These are phyloP conservation scores for Sugiyamaella qingdaonensis DNA, from an alignment of 805 yeast species.

Conservation along the genomic window DNA sequence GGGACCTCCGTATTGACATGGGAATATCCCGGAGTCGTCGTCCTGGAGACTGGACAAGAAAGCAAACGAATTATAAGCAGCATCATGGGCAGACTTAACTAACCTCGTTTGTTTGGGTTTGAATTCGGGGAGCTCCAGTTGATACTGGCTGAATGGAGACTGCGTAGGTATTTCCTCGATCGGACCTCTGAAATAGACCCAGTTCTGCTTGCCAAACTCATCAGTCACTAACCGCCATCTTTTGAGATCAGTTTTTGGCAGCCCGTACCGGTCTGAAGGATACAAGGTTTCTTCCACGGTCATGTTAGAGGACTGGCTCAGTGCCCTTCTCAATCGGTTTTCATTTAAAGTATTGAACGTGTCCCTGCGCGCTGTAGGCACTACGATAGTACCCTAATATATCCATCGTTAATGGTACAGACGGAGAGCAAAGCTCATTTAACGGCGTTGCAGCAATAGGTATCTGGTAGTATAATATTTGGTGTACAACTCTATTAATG, in stretches of 20 bases:
- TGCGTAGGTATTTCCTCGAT: constrained; percentile 33
- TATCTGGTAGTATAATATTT: too few relatives aligned
- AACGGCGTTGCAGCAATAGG: too few relatives aligned
- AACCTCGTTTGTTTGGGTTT: constrained; percentile 17
- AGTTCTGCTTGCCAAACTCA: constrained; percentile 69
- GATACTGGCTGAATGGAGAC: constrained; percentile 28
- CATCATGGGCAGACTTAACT: constrained; percentile 38
- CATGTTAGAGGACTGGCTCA: neutral
- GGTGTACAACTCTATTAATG: too few relatives aligned
- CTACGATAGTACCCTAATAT: too few relatives aligned
- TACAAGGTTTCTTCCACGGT: neutral
- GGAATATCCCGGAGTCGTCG: constrained; percentile 73
- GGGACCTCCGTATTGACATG: constrained; percentile 94
- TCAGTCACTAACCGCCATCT: constrained; percentile 75
- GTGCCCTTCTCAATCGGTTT: too few relatives aligned
- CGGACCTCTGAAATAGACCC: constrained; percentile 56
- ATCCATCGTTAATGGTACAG: too few relatives aligned
- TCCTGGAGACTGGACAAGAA: constrained; percentile 73
- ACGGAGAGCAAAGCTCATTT: too few relatives aligned
- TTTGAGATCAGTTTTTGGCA: constrained; percentile 61
- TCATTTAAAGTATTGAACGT: too few relatives aligned
- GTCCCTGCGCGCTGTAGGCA: too few relatives aligned
- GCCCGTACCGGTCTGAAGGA: constrained; percentile 62
- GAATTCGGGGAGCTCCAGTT: constrained; percentile 28
- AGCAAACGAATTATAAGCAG: constrained; percentile 70